Evolutionary conservation across 2,329 filamentous ascomycete genomes (phyloP), one percentile per base, ranked within the genome.

Genomic region (Stagonosporopsis tanaceti): DNA sequence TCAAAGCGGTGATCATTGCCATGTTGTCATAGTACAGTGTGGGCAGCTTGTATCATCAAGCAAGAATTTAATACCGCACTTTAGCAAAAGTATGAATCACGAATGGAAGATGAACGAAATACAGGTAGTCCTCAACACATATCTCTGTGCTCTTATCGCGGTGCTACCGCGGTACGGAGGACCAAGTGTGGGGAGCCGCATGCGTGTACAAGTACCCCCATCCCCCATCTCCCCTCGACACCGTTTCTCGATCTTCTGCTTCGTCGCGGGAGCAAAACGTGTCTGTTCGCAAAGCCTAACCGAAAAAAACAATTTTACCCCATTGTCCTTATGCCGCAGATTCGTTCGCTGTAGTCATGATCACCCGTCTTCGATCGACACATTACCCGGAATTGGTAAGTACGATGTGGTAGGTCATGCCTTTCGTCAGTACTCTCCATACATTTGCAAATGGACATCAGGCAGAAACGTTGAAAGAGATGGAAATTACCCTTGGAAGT

Each of bases 181-280:
- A 44, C 46, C 17, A 34, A 50, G 15, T 34, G 54, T 50, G 58
- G 50, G 58, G 54, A 60, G 37, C 58, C 58, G 54, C 17, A 25
- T 17, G 11, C 1, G 24, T 41, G 24, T 46, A 56, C 46, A 56
- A 50, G 41, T 50, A 50, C 40, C 15, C 15, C n/a, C 45, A 50
- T 35, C 15, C 20, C n/a, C 45, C 20, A 6, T 17, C 1, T 11
- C 28, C 39, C 46, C 39, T 39, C 2, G 12, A 11, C 12, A 12
- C 6, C n/a, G 7, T 9, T 11, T 20, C 20, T 45, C 25, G 12
- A 42, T 8, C 30, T 54, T 30, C 35, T 9, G 30, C 39, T 12
- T 41, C 17, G 22, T 41, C 20, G n/a, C 15, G 6, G 4, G 14
- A 15, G 20, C 6, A 35, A 4, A 17, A 42, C 17, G 28, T 15